Percentiles rank a stretch among this genome's conserved stretches.
Evolutionary conservation across 768 basidiomycete genomes (phyloP).

Genomic region (Mycena polygramma): DNA sequence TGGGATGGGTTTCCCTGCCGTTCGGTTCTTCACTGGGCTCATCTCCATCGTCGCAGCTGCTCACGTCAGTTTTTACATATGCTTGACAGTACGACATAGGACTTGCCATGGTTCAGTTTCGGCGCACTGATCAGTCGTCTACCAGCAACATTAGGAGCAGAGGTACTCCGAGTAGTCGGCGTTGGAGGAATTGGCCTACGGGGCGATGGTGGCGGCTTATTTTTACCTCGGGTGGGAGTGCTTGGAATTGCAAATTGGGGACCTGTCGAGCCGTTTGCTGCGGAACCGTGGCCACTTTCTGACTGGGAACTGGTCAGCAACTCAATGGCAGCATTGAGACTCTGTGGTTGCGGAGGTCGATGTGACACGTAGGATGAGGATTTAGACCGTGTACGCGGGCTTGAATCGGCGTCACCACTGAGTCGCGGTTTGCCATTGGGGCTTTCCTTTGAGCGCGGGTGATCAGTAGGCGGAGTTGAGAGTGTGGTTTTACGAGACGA

Average conservation of each 20-base stretch:
- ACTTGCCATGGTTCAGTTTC: conserved; percentile 76
- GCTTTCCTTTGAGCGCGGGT: conserved; percentile 48
- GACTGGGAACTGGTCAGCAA: conserved; percentile 64
- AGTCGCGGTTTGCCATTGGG: conserved; percentile 47
- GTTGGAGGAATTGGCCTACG: conserved; percentile 57
- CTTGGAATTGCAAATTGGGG: conserved; percentile 43
- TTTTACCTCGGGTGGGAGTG: conserved; percentile 46
- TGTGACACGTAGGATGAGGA: conserved; percentile 68
- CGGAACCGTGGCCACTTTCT: conserved; percentile 51
- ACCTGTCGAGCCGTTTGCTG: conserved; percentile 33
- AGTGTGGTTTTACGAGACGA: conserved; percentile 57
- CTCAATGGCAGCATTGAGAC: conserved; percentile 79
- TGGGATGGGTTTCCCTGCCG: conserved; percentile 72
- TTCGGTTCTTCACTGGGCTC: conserved; percentile 80
- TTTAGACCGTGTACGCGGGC: conserved; percentile 64
- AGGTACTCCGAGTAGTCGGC: conserved; percentile 52
- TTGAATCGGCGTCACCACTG: conserved; percentile 49
- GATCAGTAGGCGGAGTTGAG: conserved; percentile 50
- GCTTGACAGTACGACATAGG: conserved; percentile 23
- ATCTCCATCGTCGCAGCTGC: conserved; percentile 78
- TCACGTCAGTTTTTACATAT: conserved; percentile 30
- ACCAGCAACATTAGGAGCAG: conserved; percentile 64
- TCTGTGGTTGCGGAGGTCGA: conserved; percentile 73
- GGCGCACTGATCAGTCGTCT: conserved; percentile 78
- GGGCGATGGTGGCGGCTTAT: conserved; percentile 56